phyloP scores from a whole-genome alignment of 306 rosid genomes.

The Abrus precatorius region DNA sequence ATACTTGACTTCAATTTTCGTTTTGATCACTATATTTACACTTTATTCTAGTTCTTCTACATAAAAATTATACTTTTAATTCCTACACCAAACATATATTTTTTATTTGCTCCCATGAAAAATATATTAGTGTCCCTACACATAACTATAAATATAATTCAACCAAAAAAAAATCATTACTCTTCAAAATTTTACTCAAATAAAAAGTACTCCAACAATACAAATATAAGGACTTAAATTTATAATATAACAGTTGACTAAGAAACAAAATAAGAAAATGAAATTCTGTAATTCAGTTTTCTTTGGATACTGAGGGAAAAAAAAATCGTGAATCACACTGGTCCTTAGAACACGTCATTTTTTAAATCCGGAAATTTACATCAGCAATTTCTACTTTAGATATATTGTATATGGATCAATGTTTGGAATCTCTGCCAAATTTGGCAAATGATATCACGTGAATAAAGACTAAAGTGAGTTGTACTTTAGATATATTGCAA shows the following conservation, averaged over 20 bases:
- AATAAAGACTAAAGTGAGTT: background rate
- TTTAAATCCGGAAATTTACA: background rate
- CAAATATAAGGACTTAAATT: background rate
- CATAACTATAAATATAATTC: too few relatives aligned
- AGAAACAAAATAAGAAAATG: background rate
- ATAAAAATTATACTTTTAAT: too few relatives aligned
- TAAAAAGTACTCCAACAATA: background rate
- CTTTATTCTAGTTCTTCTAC: too few relatives aligned
- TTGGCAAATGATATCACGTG: background rate
- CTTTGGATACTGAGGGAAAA: background rate
- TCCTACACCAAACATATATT: too few relatives aligned
- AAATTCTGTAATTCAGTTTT: background rate
- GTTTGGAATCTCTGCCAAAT: slow-evolving; percentile 28
- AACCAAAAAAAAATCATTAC: background rate
- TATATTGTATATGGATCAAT: background rate
- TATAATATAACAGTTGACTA: background rate
- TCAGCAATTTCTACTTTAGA: background rate
- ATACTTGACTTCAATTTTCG: too few relatives aligned
- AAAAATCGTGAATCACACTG: background rate
- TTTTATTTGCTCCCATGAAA: too few relatives aligned
- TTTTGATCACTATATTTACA: too few relatives aligned
- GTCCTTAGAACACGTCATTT: slow-evolving; percentile 1
- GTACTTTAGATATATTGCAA: too few relatives aligned
- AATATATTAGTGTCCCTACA: too few relatives aligned
- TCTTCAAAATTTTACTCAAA: background rate